Conservation (phyloP, 352 stramenopile species). For the Globisporangium spinosum region DNA sequence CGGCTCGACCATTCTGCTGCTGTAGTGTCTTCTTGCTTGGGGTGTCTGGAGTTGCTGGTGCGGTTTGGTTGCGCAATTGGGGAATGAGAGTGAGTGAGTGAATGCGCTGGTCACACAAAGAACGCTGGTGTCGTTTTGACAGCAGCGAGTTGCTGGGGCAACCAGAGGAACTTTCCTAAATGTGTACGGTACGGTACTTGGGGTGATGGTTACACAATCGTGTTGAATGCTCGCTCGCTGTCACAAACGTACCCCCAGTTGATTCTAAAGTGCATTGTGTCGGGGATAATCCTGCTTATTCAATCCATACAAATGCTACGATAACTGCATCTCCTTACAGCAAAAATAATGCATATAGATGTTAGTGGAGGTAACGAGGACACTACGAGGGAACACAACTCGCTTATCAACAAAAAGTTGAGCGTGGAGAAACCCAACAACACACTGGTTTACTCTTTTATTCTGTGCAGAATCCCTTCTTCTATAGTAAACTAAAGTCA, state of each 20-base stretch:
- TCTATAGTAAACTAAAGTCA: not conserved
- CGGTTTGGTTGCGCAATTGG: not conserved
- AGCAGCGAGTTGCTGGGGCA: not conserved
- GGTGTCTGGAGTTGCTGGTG: not conserved
- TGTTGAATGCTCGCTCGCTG: not conserved
- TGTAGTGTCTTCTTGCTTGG: not conserved
- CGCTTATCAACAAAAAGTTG: not conserved
- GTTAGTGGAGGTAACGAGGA: not conserved
- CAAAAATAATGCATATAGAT: not conserved
- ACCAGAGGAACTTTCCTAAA: conserved; percentile 2
- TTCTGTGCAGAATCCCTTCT: not conserved
- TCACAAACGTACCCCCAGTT: too few relatives aligned
- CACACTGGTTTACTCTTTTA: not conserved
- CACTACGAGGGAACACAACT: not conserved
- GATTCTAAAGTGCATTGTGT: not conserved
- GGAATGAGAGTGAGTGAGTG: not conserved
- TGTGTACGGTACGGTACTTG: not conserved
- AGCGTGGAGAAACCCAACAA: too few relatives aligned
- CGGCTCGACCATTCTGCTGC: not conserved
- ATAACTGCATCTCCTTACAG: not conserved
- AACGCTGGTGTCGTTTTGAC: not conserved
- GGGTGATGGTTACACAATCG: not conserved
- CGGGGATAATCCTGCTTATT: not conserved
- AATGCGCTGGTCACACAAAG: not conserved
- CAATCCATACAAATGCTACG: accelerated